Conservation (phyloP, 2,329 filamentous ascomycete genomes). For the Ciborinia camelliae region DNA sequence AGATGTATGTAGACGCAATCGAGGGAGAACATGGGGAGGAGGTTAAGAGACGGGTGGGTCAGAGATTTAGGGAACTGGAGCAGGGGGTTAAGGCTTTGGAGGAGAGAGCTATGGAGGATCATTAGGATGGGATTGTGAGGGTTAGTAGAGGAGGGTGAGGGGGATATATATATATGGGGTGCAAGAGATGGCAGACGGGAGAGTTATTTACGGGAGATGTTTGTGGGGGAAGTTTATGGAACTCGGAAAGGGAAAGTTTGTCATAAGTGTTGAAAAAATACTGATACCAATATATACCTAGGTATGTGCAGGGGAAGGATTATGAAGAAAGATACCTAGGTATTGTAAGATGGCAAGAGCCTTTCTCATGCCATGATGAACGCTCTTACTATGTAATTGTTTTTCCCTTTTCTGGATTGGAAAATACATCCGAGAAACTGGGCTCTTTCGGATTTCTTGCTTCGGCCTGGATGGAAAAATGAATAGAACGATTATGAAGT, state of each 20-base stretch:
- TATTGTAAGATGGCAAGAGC: neutral
- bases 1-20: constrained; percentile 35
- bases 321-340: neutral
- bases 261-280: neutral
- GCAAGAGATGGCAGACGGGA: neutral
- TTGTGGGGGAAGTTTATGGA: too few relatives aligned
- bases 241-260: neutral
- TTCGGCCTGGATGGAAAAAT: neutral
- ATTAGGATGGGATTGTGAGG: neutral
- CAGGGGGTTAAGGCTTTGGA: constrained; percentile 44
- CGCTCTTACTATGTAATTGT: neutral
- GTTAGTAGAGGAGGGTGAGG: too few relatives aligned
- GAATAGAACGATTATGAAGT: neutral
- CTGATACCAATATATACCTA: neutral
- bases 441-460: neutral
- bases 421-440: neutral
- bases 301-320: neutral
- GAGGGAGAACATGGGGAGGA: constrained; percentile 41
- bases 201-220: too few relatives aligned
- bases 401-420: neutral
- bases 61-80: constrained; percentile 46
- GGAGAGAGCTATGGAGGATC: constrained; percentile 40
- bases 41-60: constrained; percentile 43
- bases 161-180: too few relatives aligned
- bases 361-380: neutral